These are phyloP conservation scores for Stephania cephalantha DNA, from an alignment of 164 flowering plant species.

Conservation along the genomic window DNA sequence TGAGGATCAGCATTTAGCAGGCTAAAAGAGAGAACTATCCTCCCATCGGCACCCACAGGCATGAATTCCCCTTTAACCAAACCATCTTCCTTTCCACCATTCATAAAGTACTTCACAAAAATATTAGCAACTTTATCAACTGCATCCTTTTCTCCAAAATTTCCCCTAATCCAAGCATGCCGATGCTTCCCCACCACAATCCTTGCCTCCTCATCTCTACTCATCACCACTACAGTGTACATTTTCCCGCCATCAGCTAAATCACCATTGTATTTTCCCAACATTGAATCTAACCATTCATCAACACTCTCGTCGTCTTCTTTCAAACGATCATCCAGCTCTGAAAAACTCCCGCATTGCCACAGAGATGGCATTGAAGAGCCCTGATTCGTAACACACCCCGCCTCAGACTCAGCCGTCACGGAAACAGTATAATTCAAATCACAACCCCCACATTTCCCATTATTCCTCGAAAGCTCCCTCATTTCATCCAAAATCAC, in stretches of 20 bases:
- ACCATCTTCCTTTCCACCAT: constrained; percentile 73
- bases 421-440: constrained; percentile 49
- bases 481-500: constrained; percentile 35
- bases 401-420: constrained; percentile 29
- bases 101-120: constrained; percentile 68
- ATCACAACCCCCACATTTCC: constrained; percentile 52
- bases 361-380: constrained; percentile 22
- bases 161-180: constrained; percentile 80
- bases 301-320: constrained; percentile 47
- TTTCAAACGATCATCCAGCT: constrained; percentile 19
- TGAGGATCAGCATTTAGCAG: constrained; percentile 80
- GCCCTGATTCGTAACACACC: constrained; percentile 24
- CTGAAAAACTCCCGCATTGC: constrained; percentile 44
- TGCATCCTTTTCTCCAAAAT: constrained; percentile 29
- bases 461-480: constrained; percentile 18
- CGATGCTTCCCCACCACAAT: constrained; percentile 80
- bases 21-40: constrained; percentile 74
- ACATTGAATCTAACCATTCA: constrained; percentile 32
- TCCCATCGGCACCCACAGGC: constrained; percentile 98
- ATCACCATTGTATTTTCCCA: constrained; percentile 24
- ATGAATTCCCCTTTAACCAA: constrained; percentile 65
- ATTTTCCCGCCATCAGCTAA: constrained; percentile 32
- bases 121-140: constrained; percentile 40
- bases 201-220: constrained; percentile 30
- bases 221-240: constrained; percentile 66